Evolutionary conservation across 2,329 filamentous ascomycete species (phyloP).

Genomic region (Chrysoporthe austroafricana): DNA sequence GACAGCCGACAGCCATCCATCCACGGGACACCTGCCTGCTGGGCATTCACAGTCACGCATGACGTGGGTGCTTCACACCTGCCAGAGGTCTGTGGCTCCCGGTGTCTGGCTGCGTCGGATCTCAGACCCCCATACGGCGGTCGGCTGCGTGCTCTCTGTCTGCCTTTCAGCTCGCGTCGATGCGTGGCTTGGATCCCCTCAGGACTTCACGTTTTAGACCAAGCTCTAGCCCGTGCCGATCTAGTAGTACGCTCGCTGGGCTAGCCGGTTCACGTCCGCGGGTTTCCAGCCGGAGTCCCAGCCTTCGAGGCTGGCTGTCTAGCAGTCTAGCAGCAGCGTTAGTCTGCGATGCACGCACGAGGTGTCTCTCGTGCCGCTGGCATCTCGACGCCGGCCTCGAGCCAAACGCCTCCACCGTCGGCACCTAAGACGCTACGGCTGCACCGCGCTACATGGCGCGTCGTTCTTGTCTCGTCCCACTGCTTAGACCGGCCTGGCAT

Average conservation of each 20-base stretch:
- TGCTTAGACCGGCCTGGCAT: not conserved
- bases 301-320: not conserved
- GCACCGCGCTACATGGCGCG: constrained; percentile 2
- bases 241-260: not conserved
- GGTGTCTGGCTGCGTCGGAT: not conserved
- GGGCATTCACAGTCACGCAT: not conserved
- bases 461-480: not conserved
- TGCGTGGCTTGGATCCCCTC: not conserved
- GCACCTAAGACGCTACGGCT: constrained; percentile 1
- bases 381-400: not conserved
- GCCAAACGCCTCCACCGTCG: not conserved
- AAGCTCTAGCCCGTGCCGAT: not conserved
- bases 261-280: not conserved
- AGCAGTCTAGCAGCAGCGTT: not conserved
- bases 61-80: not conserved
- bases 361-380: not conserved
- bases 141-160: not conserved
- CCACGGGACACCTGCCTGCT: not conserved
- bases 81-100: not conserved
- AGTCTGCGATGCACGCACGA: not conserved
- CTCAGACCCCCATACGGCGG: not conserved
- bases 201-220: not conserved
- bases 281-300: not conserved
- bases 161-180: not conserved
- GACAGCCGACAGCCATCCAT: not conserved